Conservation (phyloP, 805 yeast genomes). For the Starmerella bombicola region DNA sequence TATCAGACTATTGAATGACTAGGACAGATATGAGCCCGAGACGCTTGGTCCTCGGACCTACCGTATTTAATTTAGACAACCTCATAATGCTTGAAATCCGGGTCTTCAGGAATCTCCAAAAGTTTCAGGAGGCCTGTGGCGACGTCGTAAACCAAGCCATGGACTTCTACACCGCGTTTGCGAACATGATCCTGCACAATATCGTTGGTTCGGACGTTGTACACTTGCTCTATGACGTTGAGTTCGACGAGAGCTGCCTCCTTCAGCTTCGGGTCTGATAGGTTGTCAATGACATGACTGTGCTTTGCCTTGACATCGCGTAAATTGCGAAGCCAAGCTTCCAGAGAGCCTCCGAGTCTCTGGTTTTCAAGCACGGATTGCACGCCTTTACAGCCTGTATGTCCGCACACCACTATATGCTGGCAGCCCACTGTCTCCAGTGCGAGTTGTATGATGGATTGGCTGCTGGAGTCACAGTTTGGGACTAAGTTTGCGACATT, state of each 20-base stretch:
- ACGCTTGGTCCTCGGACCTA: too few species aligned
- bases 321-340: constrained; percentile 57
- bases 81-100: constrained; percentile 17
- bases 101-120: constrained; percentile 32
- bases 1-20: too few species aligned
- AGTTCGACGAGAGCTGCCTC: constrained; percentile 59
- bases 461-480: constrained; percentile 54
- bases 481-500: constrained; percentile 74
- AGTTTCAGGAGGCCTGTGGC: constrained; percentile 51
- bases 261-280: constrained; percentile 38
- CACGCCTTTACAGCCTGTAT: constrained; percentile 89
- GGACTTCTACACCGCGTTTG: constrained; percentile 54
- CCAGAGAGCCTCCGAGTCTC: constrained; percentile 54
- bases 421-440: constrained; percentile 69
- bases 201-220: constrained; percentile 48
- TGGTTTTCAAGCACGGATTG: constrained; percentile 62
- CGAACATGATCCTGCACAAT: constrained; percentile 55
- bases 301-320: constrained; percentile 56
- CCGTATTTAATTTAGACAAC: too few species aligned
- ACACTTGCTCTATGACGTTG: constrained; percentile 62
- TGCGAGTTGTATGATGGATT: constrained; percentile 77
- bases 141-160: constrained; percentile 78
- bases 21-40: too few species aligned
- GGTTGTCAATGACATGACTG: constrained; percentile 37
- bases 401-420: constrained; percentile 81